These are phyloP conservation scores for Saxophila tyrrhenica DNA, from an alignment of 495 filamentous ascomycete genomes.

Conservation along the genomic window DNA sequence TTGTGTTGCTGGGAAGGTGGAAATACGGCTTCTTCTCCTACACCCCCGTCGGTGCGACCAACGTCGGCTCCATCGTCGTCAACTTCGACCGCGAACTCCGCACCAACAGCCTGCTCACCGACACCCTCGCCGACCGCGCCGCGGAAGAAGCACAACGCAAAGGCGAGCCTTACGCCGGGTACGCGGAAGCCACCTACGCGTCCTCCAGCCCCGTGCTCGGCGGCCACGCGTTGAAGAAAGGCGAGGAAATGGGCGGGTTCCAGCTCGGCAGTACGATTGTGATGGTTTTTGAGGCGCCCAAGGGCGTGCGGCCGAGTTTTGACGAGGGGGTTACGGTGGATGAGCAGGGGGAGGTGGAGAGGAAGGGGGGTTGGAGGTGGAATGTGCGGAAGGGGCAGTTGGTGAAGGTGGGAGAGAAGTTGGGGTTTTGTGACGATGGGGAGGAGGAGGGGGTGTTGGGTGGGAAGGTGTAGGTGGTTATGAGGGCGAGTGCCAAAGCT, in stretches of 20 bases:
- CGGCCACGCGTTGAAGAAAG: slow-evolving; percentile 71
- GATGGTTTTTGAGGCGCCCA: slow-evolving; percentile 90
- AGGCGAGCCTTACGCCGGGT: slow-evolving; percentile 74
- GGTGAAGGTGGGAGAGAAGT: slow-evolving; percentile 74
- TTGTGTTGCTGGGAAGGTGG: slow-evolving; percentile 89
- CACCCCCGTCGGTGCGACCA: slow-evolving; percentile 94
- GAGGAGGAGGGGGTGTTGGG: slow-evolving; percentile 5
- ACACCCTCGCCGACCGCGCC: slow-evolving; percentile 74
- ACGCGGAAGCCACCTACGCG: slow-evolving; percentile 80
- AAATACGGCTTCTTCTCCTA: slow-evolving; percentile 95
- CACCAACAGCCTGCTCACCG: slow-evolving; percentile 81
- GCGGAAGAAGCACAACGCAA: slow-evolving; percentile 63
- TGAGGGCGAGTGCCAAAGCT: background rate
- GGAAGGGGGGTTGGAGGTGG: slow-evolving; percentile 69
- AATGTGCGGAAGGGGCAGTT: slow-evolving; percentile 70
- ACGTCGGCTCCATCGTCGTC: slow-evolving; percentile 92
- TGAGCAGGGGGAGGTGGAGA: slow-evolving; percentile 31
- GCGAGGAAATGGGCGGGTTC: slow-evolving; percentile 97
- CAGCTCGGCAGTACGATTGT: slow-evolving; percentile 93
- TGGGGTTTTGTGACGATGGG: slow-evolving; percentile 60
- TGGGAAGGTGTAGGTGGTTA: no score
- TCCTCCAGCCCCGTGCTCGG: slow-evolving; percentile 63
- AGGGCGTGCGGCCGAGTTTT: slow-evolving; percentile 48
- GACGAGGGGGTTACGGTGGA: slow-evolving; percentile 50
- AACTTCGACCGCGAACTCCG: slow-evolving; percentile 93